Conservation (phyloP, 108 stramenopile species). For the Cyclotella atomus region DNA sequence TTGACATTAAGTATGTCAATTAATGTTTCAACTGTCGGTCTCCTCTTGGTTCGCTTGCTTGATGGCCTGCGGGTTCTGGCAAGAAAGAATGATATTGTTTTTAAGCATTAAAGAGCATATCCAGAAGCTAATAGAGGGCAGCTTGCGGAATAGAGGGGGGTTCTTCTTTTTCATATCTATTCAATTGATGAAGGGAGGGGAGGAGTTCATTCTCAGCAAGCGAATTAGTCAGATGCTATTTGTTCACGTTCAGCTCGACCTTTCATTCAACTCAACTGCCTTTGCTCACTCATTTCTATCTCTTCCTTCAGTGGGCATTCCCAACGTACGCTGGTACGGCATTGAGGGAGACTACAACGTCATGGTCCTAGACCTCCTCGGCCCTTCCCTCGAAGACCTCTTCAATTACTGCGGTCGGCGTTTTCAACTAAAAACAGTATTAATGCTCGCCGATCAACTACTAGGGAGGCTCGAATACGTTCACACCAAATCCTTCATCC, state of each 20-base stretch:
- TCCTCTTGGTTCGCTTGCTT: too few species aligned
- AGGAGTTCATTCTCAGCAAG: not conserved
- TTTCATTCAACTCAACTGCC: not conserved
- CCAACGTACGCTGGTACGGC: slow-evolving; percentile 99
- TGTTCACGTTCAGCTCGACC: slow-evolving; percentile 7
- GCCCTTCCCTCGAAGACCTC: slow-evolving; percentile 98
- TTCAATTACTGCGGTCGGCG: slow-evolving; percentile 99
- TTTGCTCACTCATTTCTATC: not conserved
- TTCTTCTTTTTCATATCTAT: too few species aligned
- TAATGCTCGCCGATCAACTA: slow-evolving; percentile 99
- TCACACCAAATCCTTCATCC: slow-evolving; percentile 99
- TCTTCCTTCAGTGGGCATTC: slow-evolving; percentile 88
- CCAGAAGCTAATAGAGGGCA: too few species aligned
- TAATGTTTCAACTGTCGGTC: too few species aligned
- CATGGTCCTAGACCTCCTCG: slow-evolving; percentile 98
- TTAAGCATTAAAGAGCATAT: too few species aligned
- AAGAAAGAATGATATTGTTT: too few species aligned
- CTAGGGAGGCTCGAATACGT: slow-evolving; percentile 97
- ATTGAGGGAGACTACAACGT: slow-evolving; percentile 99
- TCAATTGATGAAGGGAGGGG: not conserved
- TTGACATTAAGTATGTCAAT: too few species aligned
- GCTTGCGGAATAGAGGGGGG: not conserved
- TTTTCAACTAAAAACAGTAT: slow-evolving; percentile 96
- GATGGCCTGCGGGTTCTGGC: too few species aligned
- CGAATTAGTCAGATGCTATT: not conserved